Conservation (phyloP, 306 rosid species). For the Prunus padus region DNA sequence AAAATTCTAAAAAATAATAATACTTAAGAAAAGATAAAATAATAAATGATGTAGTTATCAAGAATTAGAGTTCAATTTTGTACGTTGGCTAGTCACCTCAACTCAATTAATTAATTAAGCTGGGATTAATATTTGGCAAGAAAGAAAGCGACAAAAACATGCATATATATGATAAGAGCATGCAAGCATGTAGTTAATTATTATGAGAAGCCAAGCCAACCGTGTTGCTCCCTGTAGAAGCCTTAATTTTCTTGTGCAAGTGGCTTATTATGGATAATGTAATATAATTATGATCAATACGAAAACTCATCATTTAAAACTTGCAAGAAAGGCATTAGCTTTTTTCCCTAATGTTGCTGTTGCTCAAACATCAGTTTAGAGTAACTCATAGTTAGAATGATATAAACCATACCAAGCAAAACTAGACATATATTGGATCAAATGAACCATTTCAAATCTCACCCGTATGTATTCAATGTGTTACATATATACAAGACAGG, state of each 20-base stretch:
- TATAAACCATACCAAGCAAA: too few relatives aligned
- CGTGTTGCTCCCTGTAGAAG: not conserved
- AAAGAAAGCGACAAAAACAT: not conserved
- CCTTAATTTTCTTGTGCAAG: not conserved
- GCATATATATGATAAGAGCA: not conserved
- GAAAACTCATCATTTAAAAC: not conserved
- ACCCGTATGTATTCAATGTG: too few relatives aligned
- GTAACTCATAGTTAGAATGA: too few relatives aligned
- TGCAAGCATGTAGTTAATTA: not conserved
- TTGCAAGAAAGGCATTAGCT: not conserved
- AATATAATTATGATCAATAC: not conserved
- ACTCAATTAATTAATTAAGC: not conserved
- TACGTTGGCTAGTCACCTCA: slow-evolving; percentile 5
- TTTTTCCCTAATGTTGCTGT: too few relatives aligned
- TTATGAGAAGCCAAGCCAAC: not conserved
- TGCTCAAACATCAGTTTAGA: too few relatives aligned
- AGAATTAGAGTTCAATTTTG: not conserved
- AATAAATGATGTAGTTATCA: not conserved
- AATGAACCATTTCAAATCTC: too few relatives aligned
- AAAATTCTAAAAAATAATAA: accelerated
- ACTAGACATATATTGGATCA: too few relatives aligned
- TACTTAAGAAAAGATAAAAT: too few relatives aligned
- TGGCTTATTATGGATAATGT: not conserved
- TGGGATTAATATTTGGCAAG: not conserved
- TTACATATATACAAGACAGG: too few relatives aligned